Evolutionary conservation across 108 stramenopile species (phyloP).

Genomic region (Skeletonema menzelii): DNA sequence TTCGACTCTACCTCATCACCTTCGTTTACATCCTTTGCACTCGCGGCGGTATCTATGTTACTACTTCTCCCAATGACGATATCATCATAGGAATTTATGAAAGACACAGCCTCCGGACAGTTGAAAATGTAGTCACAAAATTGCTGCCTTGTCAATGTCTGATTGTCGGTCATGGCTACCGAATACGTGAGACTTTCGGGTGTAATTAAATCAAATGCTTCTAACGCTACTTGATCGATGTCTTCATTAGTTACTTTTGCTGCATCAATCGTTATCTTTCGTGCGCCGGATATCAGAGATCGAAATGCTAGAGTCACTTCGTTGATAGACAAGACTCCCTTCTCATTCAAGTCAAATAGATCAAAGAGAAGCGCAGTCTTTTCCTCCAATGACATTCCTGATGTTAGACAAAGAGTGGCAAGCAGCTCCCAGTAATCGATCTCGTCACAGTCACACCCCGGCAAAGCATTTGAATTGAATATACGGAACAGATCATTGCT

Average conservation of each 20-base stretch:
- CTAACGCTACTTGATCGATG: slow-evolving; percentile 32
- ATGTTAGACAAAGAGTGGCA: slow-evolving; percentile 25
- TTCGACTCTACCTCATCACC: not conserved
- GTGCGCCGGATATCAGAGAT: slow-evolving; percentile 15
- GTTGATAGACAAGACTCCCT: slow-evolving; percentile 42
- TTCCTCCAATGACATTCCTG: slow-evolving; percentile 24
- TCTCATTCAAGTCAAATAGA: slow-evolving; percentile 50
- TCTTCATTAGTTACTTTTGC: not conserved
- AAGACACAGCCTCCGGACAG: slow-evolving; percentile 21
- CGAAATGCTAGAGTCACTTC: slow-evolving; percentile 56
- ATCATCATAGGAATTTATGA: slow-evolving; percentile 20
- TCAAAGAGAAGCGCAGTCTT: slow-evolving; percentile 50
- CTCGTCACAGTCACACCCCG: slow-evolving; percentile 2
- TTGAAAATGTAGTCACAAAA: slow-evolving; percentile 21
- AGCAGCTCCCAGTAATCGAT: slow-evolving; percentile 61
- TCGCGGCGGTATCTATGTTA: not conserved
- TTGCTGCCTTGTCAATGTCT: slow-evolving; percentile 20
- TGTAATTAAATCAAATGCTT: slow-evolving; percentile 13
- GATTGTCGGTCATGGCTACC: slow-evolving; percentile 1
- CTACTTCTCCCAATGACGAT: not conserved
- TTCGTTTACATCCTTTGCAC: not conserved
- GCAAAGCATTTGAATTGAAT: not conserved
- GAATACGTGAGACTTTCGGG: slow-evolving; percentile 9
- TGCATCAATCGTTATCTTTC: slow-evolving; percentile 14
- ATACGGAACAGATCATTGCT: slow-evolving; percentile 17